A percentile compares a stretch with the other conserved stretches of the same genome.
Evolutionary conservation across 805 yeast species (phyloP).

Genomic region (Ogataea pini): DNA sequence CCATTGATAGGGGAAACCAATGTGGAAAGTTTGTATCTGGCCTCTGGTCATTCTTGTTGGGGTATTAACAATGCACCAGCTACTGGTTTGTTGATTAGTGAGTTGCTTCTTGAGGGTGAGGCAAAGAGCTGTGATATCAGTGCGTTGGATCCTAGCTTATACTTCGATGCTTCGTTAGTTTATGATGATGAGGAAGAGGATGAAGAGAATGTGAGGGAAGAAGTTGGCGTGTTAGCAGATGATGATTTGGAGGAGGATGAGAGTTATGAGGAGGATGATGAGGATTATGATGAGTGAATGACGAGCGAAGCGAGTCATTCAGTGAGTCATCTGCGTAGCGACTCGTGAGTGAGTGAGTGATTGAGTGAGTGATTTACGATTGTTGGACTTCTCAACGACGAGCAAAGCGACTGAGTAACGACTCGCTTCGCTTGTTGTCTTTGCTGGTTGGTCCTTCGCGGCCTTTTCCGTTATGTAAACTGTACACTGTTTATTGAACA

Average conservation of each 20-base stretch:
- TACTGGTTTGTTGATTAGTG: conserved; percentile 92
- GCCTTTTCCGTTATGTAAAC: neutral
- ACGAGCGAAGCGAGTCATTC: too few relatives aligned
- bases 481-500: conserved; percentile 1
- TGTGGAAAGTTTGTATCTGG: conserved; percentile 72
- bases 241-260: conserved; percentile 17
- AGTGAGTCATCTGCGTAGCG: too few relatives aligned
- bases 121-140: conserved; percentile 75
- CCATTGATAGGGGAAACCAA: conserved; percentile 94
- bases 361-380: too few relatives aligned
- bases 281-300: neutral
- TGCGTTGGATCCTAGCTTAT: conserved; percentile 81
- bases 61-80: conserved; percentile 98
- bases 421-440: too few relatives aligned
- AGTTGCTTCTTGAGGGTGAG: conserved; percentile 80
- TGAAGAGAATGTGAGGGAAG: conserved; percentile 21
- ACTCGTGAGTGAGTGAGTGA: too few relatives aligned
- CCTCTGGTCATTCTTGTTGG: conserved; percentile 98
- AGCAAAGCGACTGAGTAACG: too few relatives aligned
- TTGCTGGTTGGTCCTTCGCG: too few relatives aligned
- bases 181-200: conserved; percentile 36
- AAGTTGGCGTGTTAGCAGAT: conserved; percentile 9
- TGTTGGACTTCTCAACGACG: too few relatives aligned
- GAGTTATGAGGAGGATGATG: conserved; percentile 8
- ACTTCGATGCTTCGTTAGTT: conserved; percentile 68